Percentiles rank a stretch among this genome's conserved stretches.
phyloP scores from a whole-genome alignment of 768 basidiomycete species.

The Candolleomyces eurysporus region DNA sequence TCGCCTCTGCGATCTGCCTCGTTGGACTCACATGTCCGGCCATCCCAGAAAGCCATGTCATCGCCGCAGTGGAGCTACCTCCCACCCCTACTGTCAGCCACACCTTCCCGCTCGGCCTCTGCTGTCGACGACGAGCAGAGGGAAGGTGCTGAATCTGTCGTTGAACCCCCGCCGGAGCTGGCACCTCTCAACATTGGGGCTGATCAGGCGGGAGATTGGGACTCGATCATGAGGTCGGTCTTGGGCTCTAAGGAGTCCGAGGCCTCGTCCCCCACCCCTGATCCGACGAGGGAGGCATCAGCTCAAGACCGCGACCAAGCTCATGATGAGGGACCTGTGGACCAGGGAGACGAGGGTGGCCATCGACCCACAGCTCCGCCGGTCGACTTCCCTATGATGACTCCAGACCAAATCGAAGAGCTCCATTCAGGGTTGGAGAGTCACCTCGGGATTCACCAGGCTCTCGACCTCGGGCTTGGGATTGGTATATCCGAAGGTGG shows the following conservation, averaged over 20 bases:
- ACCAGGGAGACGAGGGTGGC: background rate
- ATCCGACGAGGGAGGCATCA: slow-evolving; percentile 8
- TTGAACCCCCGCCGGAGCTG: slow-evolving; percentile 27
- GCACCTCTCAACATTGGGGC: slow-evolving; percentile 31
- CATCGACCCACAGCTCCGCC: slow-evolving; percentile 6
- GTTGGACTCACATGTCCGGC: slow-evolving; percentile 33
- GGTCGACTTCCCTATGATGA: slow-evolving; percentile 22
- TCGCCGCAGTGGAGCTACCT: slow-evolving; percentile 42
- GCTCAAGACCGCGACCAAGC: slow-evolving; percentile 5
- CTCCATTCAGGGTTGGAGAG: slow-evolving; percentile 31
- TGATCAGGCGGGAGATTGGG: slow-evolving; percentile 39
- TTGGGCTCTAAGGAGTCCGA: slow-evolving; percentile 23
- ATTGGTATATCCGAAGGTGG: slow-evolving; percentile 37
- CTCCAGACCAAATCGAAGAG: slow-evolving; percentile 35
- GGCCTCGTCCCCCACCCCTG: slow-evolving; percentile 12
- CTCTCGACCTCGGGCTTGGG: slow-evolving; percentile 29
- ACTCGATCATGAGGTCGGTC: slow-evolving; percentile 38
- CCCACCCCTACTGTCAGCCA: slow-evolving; percentile 21
- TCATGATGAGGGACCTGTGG: background rate
- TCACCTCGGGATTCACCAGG: slow-evolving; percentile 12
- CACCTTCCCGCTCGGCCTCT: slow-evolving; percentile 10
- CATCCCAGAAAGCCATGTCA: slow-evolving; percentile 19
- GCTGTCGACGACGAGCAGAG: slow-evolving; percentile 7
- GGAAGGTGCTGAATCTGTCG: background rate
- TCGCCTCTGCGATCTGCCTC: slow-evolving; percentile 36